phyloP scores from a whole-genome alignment of 1,139 yeast genomes.

The Blastobotrys aristatus region DNA sequence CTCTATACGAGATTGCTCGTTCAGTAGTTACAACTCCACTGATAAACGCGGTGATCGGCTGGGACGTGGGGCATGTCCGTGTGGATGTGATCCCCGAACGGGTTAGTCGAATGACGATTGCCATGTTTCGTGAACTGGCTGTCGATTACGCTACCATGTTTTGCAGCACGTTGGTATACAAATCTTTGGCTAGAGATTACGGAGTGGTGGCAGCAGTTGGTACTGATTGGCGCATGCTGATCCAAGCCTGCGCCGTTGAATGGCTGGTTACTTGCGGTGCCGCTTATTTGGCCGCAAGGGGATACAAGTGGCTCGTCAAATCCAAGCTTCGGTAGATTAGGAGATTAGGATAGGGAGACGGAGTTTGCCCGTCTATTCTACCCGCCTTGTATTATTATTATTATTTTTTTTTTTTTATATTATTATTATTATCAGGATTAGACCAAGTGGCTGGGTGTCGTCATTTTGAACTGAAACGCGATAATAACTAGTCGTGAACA shows the following conservation, averaged over 20 bases:
- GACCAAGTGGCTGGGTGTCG: too few species aligned
- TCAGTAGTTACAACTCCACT: too few species aligned
- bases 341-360: background rate
- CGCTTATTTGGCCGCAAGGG: background rate
- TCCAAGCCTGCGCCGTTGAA: conserved; percentile 3
- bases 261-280: conserved; percentile 3
- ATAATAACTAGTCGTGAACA: too few species aligned
- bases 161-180: background rate
- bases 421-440: too few species aligned
- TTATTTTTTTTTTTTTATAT: background rate
- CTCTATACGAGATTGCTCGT: background rate
- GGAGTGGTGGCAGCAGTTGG: background rate
- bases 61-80: background rate
- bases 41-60: background rate
- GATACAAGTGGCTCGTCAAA: background rate
- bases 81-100: background rate
- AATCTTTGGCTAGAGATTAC: background rate
- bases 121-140: background rate
- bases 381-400: background rate
- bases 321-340: background rate
- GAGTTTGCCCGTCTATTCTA: background rate
- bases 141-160: background rate
- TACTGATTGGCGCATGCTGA: conserved; percentile 5
- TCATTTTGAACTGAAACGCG: too few species aligned
- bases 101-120: background rate